Evolutionary conservation across 192 early-diverging fungal species (phyloP), one percentile per base, ranked within the genome.

Genomic region (Linderina pennispora): DNA sequence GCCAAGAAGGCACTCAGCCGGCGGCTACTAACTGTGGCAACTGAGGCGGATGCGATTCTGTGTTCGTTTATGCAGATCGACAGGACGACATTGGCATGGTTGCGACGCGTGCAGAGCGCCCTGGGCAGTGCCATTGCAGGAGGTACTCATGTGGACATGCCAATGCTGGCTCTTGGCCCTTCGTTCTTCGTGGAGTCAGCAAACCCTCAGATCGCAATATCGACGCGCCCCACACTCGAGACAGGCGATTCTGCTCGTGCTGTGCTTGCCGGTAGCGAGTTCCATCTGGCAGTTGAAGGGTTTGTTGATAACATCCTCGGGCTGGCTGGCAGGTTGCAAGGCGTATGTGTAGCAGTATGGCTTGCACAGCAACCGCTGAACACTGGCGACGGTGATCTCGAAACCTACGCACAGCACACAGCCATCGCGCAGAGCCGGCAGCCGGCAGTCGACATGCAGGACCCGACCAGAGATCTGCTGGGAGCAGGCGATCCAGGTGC

Each of bases 231-330:
- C 0, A 42, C 57, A 23, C 26, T 73, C 16, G 62, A 57, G 2
- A 31, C 23, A 8, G 40, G 21, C 17, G 50, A 23, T 15, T 26
- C 57, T 0, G 9, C 54, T 4, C 40, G 57, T 10, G 39, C 55
- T 7, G 62, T 65, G 24, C 43, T 46, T 22, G 53, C 69, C 2
- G 62, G 62, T 1, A 62, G 53, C 36, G 57, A 73, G 54, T 57
- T 73, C 15, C 57, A 73, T 9, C 46, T 65, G 39, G 51, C 40
- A 15, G 50, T 62, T 3, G 69, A 73, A 23, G 69, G 69, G 15
- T 73, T 73, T 50, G 4, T 73, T 20, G 48, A 48, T 22, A 17
- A 58, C 0, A 39, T 21, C 16, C 23, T 16, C 38, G 28, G 24
- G 18, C 28, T 57, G 18, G 15, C 50, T 1, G 36, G 38, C 11